Evolutionary conservation across 805 yeast species (phyloP).

Genomic region (Candida succiphila): DNA sequence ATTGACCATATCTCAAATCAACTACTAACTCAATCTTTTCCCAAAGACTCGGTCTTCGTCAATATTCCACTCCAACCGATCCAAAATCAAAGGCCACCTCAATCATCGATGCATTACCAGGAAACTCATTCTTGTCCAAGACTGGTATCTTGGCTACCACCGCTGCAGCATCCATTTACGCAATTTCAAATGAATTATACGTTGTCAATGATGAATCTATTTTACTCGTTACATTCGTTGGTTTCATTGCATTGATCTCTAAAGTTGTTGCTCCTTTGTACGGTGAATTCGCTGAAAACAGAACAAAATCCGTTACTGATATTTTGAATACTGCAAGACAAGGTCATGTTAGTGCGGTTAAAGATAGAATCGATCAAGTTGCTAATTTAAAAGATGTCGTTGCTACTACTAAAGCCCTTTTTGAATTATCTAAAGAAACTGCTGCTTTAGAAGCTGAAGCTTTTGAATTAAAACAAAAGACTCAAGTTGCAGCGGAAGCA

Average conservation of each 20-base stretch:
- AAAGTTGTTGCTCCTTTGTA: constrained; percentile 91
- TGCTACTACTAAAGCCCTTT: constrained; percentile 80
- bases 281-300: constrained; percentile 87
- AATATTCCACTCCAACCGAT: constrained; percentile 60
- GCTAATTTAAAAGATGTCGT: constrained; percentile 87
- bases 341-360: constrained; percentile 87
- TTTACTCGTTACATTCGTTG: constrained; percentile 69
- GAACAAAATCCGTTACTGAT: constrained; percentile 39
- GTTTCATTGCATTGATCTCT: constrained; percentile 65
- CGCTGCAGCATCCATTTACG: constrained; percentile 90
- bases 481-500: constrained; percentile 82
- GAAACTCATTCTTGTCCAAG: constrained; percentile 78
- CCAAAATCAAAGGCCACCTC: constrained; percentile 89
- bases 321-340: constrained; percentile 81
- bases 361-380: constrained; percentile 83
- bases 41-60: constrained; percentile 49
- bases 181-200: constrained; percentile 86
- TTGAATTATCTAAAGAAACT: constrained; percentile 93
- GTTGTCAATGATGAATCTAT: constrained; percentile 92
- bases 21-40: background rate
- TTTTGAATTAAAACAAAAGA: constrained; percentile 87
- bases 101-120: constrained; percentile 88
- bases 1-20: background rate
- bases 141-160: constrained; percentile 93
- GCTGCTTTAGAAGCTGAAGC: constrained; percentile 92